A percentile compares a stretch with the other conserved stretches of the same genome.
Evolutionary conservation across 179 eudicot species (phyloP).

Genomic region (Heliamphora pulchella): DNA sequence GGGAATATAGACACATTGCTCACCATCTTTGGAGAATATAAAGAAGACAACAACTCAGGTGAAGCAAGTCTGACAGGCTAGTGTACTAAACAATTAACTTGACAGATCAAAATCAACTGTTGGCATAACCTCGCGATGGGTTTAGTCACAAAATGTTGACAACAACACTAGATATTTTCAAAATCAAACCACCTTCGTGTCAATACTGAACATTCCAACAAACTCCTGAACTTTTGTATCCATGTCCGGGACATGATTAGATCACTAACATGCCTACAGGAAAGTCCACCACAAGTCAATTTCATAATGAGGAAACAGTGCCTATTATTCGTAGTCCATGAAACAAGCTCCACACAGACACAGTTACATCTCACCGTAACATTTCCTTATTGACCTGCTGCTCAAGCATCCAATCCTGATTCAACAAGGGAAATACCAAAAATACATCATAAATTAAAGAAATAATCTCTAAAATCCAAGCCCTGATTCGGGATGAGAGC

Average conservation of each 20-base stretch:
- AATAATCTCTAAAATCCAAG: background rate
- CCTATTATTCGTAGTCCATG: background rate
- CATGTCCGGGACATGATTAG: background rate
- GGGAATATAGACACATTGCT: background rate
- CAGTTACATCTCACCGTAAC: background rate
- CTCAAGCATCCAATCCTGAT: slow-evolving; percentile 7
- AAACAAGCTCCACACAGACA: slow-evolving; percentile 9
- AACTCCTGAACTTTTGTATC: background rate
- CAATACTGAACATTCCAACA: background rate
- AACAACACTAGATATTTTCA: slow-evolving; percentile 6
- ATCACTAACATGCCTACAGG: background rate
- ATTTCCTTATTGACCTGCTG: slow-evolving; percentile 11
- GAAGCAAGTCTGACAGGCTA: slow-evolving; percentile 2
- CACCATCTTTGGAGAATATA: background rate
- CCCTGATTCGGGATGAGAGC: background rate
- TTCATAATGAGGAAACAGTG: background rate
- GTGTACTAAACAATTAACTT: background rate
- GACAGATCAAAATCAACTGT: background rate
- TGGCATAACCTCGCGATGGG: slow-evolving; percentile 11
- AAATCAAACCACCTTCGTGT: slow-evolving; percentile 21
- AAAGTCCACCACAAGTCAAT: background rate
- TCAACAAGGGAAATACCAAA: background rate
- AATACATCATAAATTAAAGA: background rate
- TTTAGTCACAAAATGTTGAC: slow-evolving; percentile 19
- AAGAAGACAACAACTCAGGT: background rate